Evolutionary conservation across 2,329 filamentous ascomycete species (phyloP).

Genomic region (Colletotrichum chrysophilum): DNA sequence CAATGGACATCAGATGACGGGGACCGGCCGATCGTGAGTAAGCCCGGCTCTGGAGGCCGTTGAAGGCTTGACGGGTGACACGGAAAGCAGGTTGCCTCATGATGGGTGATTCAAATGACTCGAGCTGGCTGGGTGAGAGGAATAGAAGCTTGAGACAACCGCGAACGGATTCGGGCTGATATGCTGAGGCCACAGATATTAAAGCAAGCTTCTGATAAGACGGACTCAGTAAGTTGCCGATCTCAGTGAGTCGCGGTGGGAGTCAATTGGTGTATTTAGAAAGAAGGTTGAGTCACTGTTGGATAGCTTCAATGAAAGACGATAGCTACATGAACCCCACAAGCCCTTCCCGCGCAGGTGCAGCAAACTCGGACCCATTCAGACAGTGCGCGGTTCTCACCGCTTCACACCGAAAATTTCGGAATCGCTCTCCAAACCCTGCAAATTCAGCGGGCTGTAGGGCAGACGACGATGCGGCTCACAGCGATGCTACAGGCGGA

Average conservation of each 20-base stretch:
- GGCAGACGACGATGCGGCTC: background rate
- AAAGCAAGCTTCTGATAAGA: background rate
- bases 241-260: background rate
- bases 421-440: background rate
- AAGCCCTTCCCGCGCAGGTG: background rate
- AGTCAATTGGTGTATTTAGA: background rate
- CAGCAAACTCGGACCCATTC: conserved; percentile 12
- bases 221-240: background rate
- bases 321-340: background rate
- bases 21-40: conserved; percentile 54
- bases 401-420: conserved; percentile 24
- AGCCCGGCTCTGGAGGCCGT: conserved; percentile 44
- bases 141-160: background rate
- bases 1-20: conserved; percentile 90
- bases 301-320: conserved; percentile 7
- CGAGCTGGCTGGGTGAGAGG: background rate
- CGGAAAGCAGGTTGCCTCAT: conserved; percentile 41
- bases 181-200: background rate
- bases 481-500: background rate
- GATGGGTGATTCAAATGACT: conserved; percentile 8
- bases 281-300: conserved; percentile 14
- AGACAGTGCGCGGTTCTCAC: background rate
- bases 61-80: conserved; percentile 36
- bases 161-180: background rate
- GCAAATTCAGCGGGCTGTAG: background rate